A percentile compares a stretch with the other conserved stretches of the same genome.
phyloP scores from a whole-genome alignment of 257 asterid genomes.

The Capsicum pubescens region DNA sequence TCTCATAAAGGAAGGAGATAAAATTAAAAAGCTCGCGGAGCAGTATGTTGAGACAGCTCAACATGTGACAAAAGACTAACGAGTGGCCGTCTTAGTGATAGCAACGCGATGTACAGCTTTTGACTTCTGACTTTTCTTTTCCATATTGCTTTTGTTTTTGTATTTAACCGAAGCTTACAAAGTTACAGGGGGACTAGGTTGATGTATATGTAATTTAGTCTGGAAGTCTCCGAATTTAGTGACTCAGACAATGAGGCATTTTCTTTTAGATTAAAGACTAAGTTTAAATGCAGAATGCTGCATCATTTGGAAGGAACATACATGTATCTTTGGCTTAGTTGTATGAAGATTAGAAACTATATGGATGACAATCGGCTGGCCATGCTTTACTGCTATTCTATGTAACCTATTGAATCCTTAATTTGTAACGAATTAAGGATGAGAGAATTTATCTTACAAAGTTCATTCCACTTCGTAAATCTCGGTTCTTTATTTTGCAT shows the following conservation, averaged over 20 bases:
- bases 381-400: not conserved
- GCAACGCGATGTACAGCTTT: slow-evolving; percentile 20
- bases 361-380: not conserved
- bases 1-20: slow-evolving; percentile 95
- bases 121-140: not conserved
- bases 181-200: not conserved
- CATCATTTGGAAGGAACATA: not conserved
- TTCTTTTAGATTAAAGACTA: not conserved
- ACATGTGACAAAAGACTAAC: slow-evolving; percentile 45
- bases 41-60: slow-evolving; percentile 87
- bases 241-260: not conserved
- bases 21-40: slow-evolving; percentile 91
- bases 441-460: not conserved
- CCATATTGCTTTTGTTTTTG: slow-evolving; percentile 1
- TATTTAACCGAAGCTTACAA: not conserved
- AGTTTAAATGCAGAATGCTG: slow-evolving; percentile 14
- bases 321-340: not conserved
- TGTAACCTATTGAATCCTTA: not conserved
- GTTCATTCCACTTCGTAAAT: too few relatives aligned
- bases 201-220: slow-evolving; percentile 9
- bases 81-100: slow-evolving; percentile 20
- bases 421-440: not conserved
- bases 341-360: not conserved
- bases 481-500: not conserved
- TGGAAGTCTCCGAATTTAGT: not conserved